phyloP scores from a whole-genome alignment of 2,329 filamentous ascomycete genomes.

The Ceratocystis ficicola region DNA sequence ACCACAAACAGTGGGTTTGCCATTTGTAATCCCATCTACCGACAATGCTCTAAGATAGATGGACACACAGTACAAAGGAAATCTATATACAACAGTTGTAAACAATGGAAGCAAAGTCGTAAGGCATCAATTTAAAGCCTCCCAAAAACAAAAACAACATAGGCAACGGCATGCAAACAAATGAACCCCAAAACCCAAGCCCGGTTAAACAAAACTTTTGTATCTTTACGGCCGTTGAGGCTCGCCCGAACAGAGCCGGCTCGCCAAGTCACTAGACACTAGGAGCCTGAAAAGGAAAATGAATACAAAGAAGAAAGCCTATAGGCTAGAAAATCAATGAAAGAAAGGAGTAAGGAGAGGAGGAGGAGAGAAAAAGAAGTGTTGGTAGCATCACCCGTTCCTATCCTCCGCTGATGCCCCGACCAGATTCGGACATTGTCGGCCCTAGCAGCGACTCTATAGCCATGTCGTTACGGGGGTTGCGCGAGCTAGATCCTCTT shows the following conservation, averaged over 20 bases:
- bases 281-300: not conserved
- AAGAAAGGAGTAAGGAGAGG: too few species aligned
- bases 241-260: not conserved
- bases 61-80: not conserved
- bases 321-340: not conserved
- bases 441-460: constrained; percentile 13
- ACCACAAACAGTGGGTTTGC: too few species aligned
- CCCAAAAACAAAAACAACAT: not conserved
- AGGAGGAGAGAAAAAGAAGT: not conserved
- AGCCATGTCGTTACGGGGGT: constrained; percentile 16
- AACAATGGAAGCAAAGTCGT: not conserved
- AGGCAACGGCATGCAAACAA: not conserved
- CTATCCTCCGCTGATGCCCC: not conserved
- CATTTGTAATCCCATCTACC: not conserved
- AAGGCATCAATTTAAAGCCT: not conserved
- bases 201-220: too few species aligned
- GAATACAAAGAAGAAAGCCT: not conserved
- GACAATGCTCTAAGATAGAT: not conserved
- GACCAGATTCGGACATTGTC: not conserved
- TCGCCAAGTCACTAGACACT: not conserved
- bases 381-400: not conserved
- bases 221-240: not conserved
- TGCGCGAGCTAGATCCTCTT: not conserved
- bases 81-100: not conserved
- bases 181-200: too few species aligned